Evolutionary conservation across 176 grass and related monocot species (phyloP).

Genomic region (Carex pumila): DNA sequence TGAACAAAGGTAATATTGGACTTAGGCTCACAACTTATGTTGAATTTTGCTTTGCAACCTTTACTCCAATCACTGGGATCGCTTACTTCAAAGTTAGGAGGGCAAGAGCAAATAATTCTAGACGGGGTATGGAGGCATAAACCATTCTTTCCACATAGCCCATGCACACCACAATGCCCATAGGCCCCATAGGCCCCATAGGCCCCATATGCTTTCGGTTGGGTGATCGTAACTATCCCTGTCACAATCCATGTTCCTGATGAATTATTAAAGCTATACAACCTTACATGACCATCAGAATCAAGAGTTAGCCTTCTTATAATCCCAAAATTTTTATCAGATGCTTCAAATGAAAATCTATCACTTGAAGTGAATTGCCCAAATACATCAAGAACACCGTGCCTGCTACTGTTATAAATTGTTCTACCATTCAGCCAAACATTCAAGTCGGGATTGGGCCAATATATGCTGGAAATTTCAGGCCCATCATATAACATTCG

Average conservation of each 20-base stretch:
- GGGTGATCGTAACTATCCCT: not conserved
- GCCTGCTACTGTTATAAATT: conserved; percentile 30
- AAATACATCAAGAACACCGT: not conserved
- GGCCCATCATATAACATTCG: conserved; percentile 19
- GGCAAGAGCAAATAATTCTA: not conserved
- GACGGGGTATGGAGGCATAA: not conserved
- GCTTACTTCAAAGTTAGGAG: conserved; percentile 5
- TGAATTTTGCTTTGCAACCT: conserved; percentile 15
- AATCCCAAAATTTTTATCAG: conserved; percentile 6
- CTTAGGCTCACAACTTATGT: not conserved
- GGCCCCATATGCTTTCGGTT: too few species aligned
- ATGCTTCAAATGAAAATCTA: conserved; percentile 24
- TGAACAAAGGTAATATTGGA: too few species aligned
- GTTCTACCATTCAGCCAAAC: conserved; percentile 19
- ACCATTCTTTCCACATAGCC: conserved; percentile 21
- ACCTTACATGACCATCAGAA: conserved; percentile 22
- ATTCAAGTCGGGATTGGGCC: conserved; percentile 22
- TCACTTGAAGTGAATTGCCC: conserved; percentile 22
- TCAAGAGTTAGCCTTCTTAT: conserved; percentile 15
- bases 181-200: too few species aligned
- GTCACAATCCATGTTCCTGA: not conserved
- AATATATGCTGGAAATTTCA: conserved; percentile 33
- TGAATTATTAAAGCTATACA: conserved; percentile 15
- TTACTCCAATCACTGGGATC: conserved; percentile 22
- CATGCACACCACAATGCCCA: not conserved